Evolutionary conservation across 2,329 filamentous ascomycete genomes (phyloP).

Genomic region (Stemphylium beticola): DNA sequence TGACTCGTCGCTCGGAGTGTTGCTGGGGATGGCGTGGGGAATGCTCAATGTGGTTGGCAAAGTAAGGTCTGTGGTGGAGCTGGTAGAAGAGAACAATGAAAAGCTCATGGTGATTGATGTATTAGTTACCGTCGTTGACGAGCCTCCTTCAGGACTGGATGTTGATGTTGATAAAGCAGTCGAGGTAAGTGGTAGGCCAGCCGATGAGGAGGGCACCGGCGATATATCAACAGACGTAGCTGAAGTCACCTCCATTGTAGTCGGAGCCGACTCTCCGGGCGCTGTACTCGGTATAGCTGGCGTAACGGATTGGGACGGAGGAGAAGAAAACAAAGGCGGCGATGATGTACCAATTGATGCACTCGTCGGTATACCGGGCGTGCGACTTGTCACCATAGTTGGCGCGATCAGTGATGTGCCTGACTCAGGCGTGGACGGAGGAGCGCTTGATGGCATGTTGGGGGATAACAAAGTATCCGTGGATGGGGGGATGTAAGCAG

Average conservation of each 20-base stretch:
- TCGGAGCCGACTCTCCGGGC: background rate
- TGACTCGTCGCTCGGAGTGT: background rate
- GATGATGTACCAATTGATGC: background rate
- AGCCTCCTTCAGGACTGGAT: background rate
- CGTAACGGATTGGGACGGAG: background rate
- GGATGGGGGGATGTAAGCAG: background rate
- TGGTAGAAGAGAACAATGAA: background rate
- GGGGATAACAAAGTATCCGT: background rate
- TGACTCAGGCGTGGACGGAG: background rate
- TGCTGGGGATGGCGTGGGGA: conserved; percentile 3
- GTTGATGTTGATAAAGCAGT: conserved; percentile 4
- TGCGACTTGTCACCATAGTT: background rate
- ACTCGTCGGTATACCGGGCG: background rate
- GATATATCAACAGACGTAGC: background rate
- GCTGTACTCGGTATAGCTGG: background rate
- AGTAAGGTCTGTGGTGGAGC: background rate
- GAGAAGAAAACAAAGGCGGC: background rate
- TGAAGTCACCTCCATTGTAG: background rate
- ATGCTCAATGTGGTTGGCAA: background rate
- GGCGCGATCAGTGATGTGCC: background rate
- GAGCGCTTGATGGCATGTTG: background rate
- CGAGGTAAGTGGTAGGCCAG: background rate
- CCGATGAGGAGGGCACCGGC: background rate
- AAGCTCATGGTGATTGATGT: background rate
- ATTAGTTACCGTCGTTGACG: background rate